Base-by-base conservation (phyloP, 768 basidiomycete genomes). In the Mycena kentingensis region DNA sequence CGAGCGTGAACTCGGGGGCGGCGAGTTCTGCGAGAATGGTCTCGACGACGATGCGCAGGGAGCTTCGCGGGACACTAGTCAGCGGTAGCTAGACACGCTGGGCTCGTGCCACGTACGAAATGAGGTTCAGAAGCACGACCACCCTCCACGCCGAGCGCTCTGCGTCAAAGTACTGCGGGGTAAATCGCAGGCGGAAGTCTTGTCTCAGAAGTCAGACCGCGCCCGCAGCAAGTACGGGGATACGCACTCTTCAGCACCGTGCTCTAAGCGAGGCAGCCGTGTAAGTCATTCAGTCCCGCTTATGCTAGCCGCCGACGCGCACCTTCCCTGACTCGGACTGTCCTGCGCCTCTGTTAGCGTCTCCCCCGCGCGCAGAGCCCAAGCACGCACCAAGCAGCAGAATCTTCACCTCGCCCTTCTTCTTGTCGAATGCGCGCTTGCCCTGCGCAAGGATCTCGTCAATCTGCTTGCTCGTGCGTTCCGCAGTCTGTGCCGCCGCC, bases 131-230 rank as follows among this genome's bases (percentile, higher is more conserved):
- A 57, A 88, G 83, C 7, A 89, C 76, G 47, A 88, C 77, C 12
- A 78, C 75, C 54, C 75, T 79, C 86, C 87, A 89, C 6, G 81
- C 75, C 0, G 72, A 60, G 16, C 80, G 72, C 53, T 89, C 85
- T 38, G 62, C 73, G 37, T 78, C 77, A 50, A 88, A 87, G 49
- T 81, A 77, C 22, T 72, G 74, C 0, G 85, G 86, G 8, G 82
- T 78, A 60, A 87, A 86, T 0, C 80, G 76, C 7, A 88, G 63
- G 62, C 87, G 84, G 57, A 88, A 88, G 61, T 89, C 86, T 88
- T 58, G 2, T 29, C 13, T 27, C 10, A 28, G 27, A 35, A 13
- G 21, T 31, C 24, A 34, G 28, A 6, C 16, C 3, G 31, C 18
- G n/a, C 19, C 31, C 49, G 19, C 56, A 21, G 48, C 27, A 22